Percentiles rank a stretch among this genome's conserved stretches.
These are phyloP conservation scores for Pseudogymnoascus sp. DNA, from an alignment of 2,329 filamentous ascomycete species.

Conservation along the genomic window DNA sequence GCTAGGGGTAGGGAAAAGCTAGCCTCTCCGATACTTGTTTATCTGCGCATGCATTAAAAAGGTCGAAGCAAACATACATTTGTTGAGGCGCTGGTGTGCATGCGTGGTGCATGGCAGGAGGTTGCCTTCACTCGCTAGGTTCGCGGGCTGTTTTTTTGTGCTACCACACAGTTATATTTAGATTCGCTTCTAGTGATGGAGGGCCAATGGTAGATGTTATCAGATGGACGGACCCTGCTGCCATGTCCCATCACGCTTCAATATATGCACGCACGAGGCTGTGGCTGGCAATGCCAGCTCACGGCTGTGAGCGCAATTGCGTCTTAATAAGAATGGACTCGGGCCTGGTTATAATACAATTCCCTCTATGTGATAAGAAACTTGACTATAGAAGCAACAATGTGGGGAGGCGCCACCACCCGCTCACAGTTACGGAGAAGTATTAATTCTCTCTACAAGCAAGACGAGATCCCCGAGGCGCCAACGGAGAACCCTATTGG, in stretches of 20 bases:
- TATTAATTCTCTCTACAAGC: constrained; percentile 11
- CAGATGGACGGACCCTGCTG: neutral
- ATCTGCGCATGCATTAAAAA: neutral
- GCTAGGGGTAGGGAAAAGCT: neutral
- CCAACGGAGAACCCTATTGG: constrained; percentile 11
- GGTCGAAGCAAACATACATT: neutral
- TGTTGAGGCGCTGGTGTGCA: neutral
- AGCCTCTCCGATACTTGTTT: neutral
- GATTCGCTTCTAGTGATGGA: neutral
- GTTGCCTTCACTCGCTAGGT: neutral
- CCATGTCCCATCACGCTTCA: neutral
- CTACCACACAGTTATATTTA: neutral
- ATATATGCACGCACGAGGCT: neutral
- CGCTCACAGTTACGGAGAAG: constrained; percentile 13
- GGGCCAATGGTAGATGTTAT: neutral
- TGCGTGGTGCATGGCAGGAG: neutral
- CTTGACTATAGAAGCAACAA: neutral
- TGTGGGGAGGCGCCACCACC: constrained; percentile 15
- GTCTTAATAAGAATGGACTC: neutral
- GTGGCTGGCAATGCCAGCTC: neutral
- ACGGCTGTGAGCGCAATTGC: too few species aligned
- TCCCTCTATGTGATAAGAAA: neutral
- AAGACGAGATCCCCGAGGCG: constrained; percentile 13
- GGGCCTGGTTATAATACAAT: neutral
- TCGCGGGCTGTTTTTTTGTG: neutral